Evolutionary conservation across 768 basidiomycete genomes (phyloP), one percentile per base, ranked within the genome.

Genomic region (Suillus subluteus): DNA sequence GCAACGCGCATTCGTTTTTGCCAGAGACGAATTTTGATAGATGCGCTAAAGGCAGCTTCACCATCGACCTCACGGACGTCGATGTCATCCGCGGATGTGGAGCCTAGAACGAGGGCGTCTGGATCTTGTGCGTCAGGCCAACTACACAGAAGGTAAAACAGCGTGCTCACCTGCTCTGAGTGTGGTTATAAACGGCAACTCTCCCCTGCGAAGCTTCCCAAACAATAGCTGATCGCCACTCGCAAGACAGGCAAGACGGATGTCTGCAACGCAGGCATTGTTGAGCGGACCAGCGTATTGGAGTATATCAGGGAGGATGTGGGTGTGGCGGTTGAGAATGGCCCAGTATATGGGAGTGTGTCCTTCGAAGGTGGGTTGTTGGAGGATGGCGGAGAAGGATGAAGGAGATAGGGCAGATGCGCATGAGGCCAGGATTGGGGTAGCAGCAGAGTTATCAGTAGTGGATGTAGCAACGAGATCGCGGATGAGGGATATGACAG

Each of bases 271-370:
- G 0, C 87, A 87, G n/a, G 68, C 43, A 13, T 69, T 67, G 7
- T 75, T 73, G 3, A 86, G 73, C 11, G 84, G 83, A 0, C 82
- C 79, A 0, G 90, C 85, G 61, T 86, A 81, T 6, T 81, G 80
- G 56, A 92, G 78, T 26, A 92, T 76, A 0, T 83, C 82, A 23
- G 87, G 75, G 5, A 91, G 68, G 30, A 84, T 72, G 35, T 78
- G 73, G 16, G 72, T 56, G 4, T 67, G 64, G 3, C 83, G 84
- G 65, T 89, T 90, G 30, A 92, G 77, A 68, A 92, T 86, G 0
- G 87, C 87, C 91, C 91, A 92, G 72, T 92, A 92, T 3, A 92
- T 69, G 0, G 89, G 87, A 0, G 87, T 87, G 70, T 88, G 89
- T 0, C 79, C 80, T 70, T 91, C 91, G 44, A 91, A 86, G 11